A percentile compares a stretch with the other conserved stretches of the same genome.
Conservation (phyloP, 768 basidiomycete species). For the Panaeolus papilionaceus region DNA sequence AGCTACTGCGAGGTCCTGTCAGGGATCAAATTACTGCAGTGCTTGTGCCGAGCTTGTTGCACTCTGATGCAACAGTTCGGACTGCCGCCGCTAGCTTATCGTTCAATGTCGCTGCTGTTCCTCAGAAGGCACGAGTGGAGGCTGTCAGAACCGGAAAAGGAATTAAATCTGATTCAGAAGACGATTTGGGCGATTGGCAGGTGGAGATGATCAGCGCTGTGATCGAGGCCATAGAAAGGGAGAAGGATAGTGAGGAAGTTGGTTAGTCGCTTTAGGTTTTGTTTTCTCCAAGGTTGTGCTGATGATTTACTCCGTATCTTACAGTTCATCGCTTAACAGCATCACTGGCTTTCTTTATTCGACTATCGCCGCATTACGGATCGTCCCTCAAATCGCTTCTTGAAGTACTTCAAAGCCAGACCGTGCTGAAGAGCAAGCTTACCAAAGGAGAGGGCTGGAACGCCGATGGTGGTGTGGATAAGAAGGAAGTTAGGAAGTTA, state of each 20-base stretch:
- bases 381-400: slow-evolving; percentile 60
- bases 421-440: slow-evolving; percentile 64
- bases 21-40: slow-evolving; percentile 52
- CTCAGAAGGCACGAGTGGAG: slow-evolving; percentile 68
- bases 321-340: slow-evolving; percentile 85
- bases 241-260: slow-evolving; percentile 79
- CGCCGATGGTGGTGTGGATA: slow-evolving; percentile 56
- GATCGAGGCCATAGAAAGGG: slow-evolving; percentile 77
- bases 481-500: slow-evolving; percentile 71
- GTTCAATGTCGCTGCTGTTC: slow-evolving; percentile 72
- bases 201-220: slow-evolving; percentile 84
- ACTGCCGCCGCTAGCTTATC: slow-evolving; percentile 84
- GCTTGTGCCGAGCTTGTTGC: slow-evolving; percentile 71
- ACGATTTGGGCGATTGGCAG: slow-evolving; percentile 83
- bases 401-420: slow-evolving; percentile 70
- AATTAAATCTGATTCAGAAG: slow-evolving; percentile 39
- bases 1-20: slow-evolving; percentile 37
- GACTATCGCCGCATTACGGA: slow-evolving; percentile 74
- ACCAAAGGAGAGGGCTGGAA: slow-evolving; percentile 51
- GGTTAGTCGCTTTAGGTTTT: slow-evolving; percentile 53
- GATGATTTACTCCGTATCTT: slow-evolving; percentile 17
- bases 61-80: slow-evolving; percentile 70
- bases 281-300: not conserved
- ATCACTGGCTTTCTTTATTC: slow-evolving; percentile 76
- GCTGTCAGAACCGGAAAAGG: slow-evolving; percentile 36